Base-by-base conservation (phyloP, 805 yeast species). In the Candida insectorum region DNA sequence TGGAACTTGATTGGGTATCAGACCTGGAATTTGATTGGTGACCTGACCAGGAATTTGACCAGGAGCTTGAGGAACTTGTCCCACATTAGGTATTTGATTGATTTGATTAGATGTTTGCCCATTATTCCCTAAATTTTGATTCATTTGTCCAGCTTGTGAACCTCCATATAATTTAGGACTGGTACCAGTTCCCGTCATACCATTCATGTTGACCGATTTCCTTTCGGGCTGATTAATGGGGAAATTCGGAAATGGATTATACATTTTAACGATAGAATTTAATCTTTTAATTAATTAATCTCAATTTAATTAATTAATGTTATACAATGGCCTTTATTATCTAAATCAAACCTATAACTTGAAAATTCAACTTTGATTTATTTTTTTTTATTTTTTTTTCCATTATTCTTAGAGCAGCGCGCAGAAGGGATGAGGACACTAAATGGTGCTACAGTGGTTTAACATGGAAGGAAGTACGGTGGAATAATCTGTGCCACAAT, bases 61-160 rank as follows among this genome's bases (percentile, higher is more conserved):
- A 38, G 15, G 39, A 20, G 11, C 10, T 20, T 20, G 23, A 20
- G 23, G 40, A 14, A 27, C 24, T 33, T 29, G 28, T 16, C 36
- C 43, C 26, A 29, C 41, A 17, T 39, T 25, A 6, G 24, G 28
- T 12, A 31, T 24, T 24, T 15, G 15, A 10, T 6, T 13, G 18
- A 20, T 7, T 28, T 17, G 31, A 12, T 24, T 24, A 24, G 26
- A 8, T 12, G 14, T 7, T 24, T 9, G 26, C 14, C 26, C 9
- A 7, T 8, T 11, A 8, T 20, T 17, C n/a, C 31, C 11, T 18
- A 13, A 6, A 28, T 33, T 33, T 26, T 26, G 47, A 49, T 30
- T 50, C 53, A 27, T 36, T 39, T 17, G 34, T 35, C 28, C 41
- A 36, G 23, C 23, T n/a, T n/a, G n/a, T 7, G 22, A 20, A 10